Evolutionary conservation across 164 flowering plant genomes (phyloP), one percentile per base, ranked within the genome.

Genomic region (Liquidambar formosana): DNA sequence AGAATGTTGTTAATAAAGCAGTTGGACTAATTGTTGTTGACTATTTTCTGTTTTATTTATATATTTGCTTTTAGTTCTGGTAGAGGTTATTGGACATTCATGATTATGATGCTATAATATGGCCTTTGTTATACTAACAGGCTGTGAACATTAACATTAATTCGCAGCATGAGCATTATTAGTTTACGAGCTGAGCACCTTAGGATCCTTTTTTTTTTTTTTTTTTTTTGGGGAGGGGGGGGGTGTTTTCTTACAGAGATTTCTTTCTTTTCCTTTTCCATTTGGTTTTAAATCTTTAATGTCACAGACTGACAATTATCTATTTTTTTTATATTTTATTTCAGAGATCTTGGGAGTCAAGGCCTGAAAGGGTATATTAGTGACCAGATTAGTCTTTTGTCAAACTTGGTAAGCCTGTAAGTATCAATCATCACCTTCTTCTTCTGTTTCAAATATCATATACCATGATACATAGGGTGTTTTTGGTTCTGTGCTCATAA

Each of bases 321-420:
- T 38, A 54, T 52, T 21, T 6, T 33, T 61, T 59, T 26, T n/a
- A n/a, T n/a, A n/a, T n/a, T 72, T 25, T 46, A 25, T 67, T 70
- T 71, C 72, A 96, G 99, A 67, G 97, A 96, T 77, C 92, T 96
- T 66, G 94, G 86, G 49, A 92, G 89, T 79, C 99, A 92, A 77
- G 99, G 98, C 51, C 76, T 96, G 88, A 96, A 90, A 75, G 99
- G 99, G 44, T 81, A 54, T 72, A 88, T 96, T 49, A 87, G 92
- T 78, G 99, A 93, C 47, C 80, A 92, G 72, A 96, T 96, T 65
- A 74, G 80, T 73, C 87, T 90, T 73, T 79, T 96, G 74, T 27
- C 91, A 70, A 83, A 90, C 77, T 89, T 96, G 89, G 90, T 86
- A 80, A 87, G 87, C 93, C 76, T 96, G 99, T 96, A 90, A 93